Percentiles rank a stretch among this genome's conserved stretches.
These are phyloP conservation scores for Arachnomyces sp. DNA, from an alignment of 2,329 filamentous ascomycete species.

Conservation along the genomic window DNA sequence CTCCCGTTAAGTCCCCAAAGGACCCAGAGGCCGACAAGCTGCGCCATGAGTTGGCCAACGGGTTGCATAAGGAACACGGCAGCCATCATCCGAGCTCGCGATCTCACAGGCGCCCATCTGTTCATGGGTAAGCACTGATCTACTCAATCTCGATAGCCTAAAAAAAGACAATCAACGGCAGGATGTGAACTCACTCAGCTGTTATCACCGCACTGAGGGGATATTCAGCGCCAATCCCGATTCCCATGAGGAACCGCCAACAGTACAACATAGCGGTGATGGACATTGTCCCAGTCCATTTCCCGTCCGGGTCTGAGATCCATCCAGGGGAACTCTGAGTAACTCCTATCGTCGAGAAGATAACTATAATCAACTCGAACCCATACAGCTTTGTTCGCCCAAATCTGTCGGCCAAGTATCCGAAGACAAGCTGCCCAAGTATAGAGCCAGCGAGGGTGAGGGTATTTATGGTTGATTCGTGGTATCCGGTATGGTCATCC, in stretches of 20 bases:
- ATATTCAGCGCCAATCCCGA: constrained; percentile 60
- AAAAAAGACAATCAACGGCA: too few relatives aligned
- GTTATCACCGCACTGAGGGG: constrained; percentile 60
- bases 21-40: constrained; percentile 47
- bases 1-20: too few relatives aligned
- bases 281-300: constrained; percentile 34
- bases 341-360: constrained; percentile 39
- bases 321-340: constrained; percentile 37
- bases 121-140: not conserved
- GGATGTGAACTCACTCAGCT: constrained; percentile 46
- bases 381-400: constrained; percentile 46
- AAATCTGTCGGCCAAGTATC: constrained; percentile 39
- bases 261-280: constrained; percentile 39
- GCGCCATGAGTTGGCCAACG: constrained; percentile 67
- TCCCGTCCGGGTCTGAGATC: too few relatives aligned
- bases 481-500: constrained; percentile 26
- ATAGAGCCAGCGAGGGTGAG: constrained; percentile 40
- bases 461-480: constrained; percentile 36
- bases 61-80: constrained; percentile 84
- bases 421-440: constrained; percentile 41
- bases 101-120: constrained; percentile 73
- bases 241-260: constrained; percentile 42
- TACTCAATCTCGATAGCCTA: too few relatives aligned
- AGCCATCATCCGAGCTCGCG: constrained; percentile 80
- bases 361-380: constrained; percentile 40